phyloP scores from a whole-genome alignment of 1,284 basidiomycete species.

The Trichosporon inkin region DNA sequence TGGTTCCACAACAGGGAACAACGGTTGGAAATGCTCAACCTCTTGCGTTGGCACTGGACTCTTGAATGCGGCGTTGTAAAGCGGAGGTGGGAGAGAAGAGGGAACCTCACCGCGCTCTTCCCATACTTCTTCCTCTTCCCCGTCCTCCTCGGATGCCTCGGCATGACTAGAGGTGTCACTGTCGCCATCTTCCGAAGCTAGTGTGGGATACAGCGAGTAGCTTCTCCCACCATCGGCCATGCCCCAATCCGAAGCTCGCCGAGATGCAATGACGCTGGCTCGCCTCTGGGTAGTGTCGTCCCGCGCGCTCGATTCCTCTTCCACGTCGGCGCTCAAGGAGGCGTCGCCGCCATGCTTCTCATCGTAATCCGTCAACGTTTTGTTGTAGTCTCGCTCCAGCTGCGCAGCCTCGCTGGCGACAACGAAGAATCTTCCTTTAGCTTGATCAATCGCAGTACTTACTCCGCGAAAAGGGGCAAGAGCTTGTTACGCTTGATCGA shows the following conservation, averaged over 20 bases:
- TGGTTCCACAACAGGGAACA: conserved; percentile 17
- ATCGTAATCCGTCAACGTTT: conserved; percentile 37
- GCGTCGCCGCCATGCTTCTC: conserved; percentile 3
- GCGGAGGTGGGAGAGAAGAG: not conserved
- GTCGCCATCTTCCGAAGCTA: conserved; percentile 9
- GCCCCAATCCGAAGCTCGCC: conserved; percentile 31
- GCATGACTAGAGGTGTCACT: conserved; percentile 15
- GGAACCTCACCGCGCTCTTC: conserved; percentile 30
- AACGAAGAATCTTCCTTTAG: conserved; percentile 39
- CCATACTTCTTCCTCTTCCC: conserved; percentile 22
- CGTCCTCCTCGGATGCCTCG: conserved; percentile 14
- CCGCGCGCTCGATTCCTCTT: conserved; percentile 42
- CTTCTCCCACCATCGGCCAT: conserved; percentile 11
- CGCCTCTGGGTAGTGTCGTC: conserved; percentile 24
- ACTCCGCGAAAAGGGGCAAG: conserved; percentile 67
- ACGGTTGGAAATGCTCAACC: conserved; percentile 56
- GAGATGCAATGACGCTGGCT: not conserved
- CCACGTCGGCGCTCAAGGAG: conserved; percentile 27
- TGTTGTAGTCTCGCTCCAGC: conserved; percentile 37
- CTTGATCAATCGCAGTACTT: conserved; percentile 16
- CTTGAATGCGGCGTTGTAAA: not conserved
- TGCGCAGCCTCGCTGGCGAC: conserved; percentile 40
- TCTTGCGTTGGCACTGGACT: not conserved
- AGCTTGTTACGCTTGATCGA: conserved; percentile 61
- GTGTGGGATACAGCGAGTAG: not conserved